Conservation (phyloP, 169 alveolate species). For the Eimeria acervulina region DNA sequence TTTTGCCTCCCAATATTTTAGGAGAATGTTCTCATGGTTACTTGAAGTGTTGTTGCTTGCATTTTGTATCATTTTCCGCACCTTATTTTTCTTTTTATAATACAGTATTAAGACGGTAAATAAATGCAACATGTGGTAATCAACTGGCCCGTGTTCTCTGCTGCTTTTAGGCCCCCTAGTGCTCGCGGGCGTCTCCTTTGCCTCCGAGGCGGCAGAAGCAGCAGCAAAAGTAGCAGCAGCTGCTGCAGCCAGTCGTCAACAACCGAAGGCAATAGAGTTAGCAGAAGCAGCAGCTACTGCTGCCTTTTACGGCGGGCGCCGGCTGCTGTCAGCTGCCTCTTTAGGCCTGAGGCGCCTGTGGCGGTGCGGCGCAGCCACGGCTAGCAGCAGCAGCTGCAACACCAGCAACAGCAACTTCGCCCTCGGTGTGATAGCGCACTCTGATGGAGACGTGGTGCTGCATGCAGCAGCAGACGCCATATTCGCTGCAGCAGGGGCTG, state of each 20-base stretch:
- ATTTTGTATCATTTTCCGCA: too few relatives aligned
- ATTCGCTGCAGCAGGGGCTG: slow-evolving; percentile 90
- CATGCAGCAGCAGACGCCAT: slow-evolving; percentile 92
- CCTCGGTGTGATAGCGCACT: slow-evolving; percentile 90
- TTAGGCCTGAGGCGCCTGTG: not conserved
- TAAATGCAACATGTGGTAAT: too few relatives aligned
- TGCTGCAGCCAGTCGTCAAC: not conserved
- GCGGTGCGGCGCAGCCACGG: not conserved
- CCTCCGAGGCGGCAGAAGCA: slow-evolving; percentile 51
- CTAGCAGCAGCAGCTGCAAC: slow-evolving; percentile 5
- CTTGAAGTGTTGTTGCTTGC: too few relatives aligned
- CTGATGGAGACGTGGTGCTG: slow-evolving; percentile 94
- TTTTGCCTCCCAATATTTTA: too few relatives aligned
- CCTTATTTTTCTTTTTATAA: too few relatives aligned
- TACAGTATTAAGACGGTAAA: too few relatives aligned
- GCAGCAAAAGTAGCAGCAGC: slow-evolving; percentile 21
- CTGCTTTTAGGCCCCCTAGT: slow-evolving; percentile 78
- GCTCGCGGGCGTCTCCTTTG: slow-evolving; percentile 84
- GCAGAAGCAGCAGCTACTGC: slow-evolving; percentile 32
- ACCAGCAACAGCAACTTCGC: slow-evolving; percentile 33
- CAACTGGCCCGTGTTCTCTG: not conserved
- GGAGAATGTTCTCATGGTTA: too few relatives aligned
- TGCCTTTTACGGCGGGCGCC: not conserved
- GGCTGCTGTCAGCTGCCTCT: slow-evolving; percentile 15
- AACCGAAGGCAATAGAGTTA: not conserved